These are phyloP conservation scores for Macadamia tetraphylla DNA, from an alignment of 164 flowering plant genomes.

Conservation along the genomic window DNA sequence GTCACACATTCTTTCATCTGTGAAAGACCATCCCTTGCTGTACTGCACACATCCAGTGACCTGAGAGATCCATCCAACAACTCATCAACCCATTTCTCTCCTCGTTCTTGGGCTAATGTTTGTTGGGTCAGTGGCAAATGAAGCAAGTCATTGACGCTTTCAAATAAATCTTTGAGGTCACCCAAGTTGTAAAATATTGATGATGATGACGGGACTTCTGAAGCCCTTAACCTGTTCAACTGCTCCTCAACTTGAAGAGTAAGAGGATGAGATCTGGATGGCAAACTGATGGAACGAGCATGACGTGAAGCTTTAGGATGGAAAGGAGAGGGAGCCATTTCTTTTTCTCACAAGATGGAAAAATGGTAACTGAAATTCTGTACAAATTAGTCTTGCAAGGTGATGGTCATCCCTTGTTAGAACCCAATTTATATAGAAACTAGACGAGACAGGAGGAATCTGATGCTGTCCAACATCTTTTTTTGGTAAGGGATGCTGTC, in stretches of 20 bases:
- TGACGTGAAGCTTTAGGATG: constrained; percentile 8
- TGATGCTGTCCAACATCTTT: no score
- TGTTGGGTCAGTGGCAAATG: constrained; percentile 26
- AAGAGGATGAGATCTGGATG: constrained; percentile 21
- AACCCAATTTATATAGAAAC: no score
- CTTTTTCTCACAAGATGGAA: neutral
- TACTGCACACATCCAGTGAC: constrained; percentile 39
- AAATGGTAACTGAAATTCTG: neutral
- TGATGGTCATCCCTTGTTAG: no score
- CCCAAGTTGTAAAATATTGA: constrained; percentile 16
- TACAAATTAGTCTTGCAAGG: neutral
- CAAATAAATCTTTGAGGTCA: constrained; percentile 35
- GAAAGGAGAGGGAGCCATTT: constrained; percentile 13
- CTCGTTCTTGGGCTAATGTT: constrained; percentile 21
- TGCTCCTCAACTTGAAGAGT: constrained; percentile 11
- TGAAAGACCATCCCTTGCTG: constrained; percentile 34
- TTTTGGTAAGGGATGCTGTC: no score
- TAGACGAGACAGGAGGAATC: no score
- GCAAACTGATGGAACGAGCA: constrained; percentile 27
- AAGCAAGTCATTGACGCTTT: constrained; percentile 40
- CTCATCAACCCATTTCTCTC: constrained; percentile 29
- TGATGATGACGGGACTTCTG: constrained; percentile 7
- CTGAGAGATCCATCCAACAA: constrained; percentile 39
- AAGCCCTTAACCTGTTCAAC: constrained; percentile 14
- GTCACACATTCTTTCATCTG: constrained; percentile 36